Conservation (phyloP, 768 basidiomycete genomes). For the Lyophyllum semitale region DNA sequence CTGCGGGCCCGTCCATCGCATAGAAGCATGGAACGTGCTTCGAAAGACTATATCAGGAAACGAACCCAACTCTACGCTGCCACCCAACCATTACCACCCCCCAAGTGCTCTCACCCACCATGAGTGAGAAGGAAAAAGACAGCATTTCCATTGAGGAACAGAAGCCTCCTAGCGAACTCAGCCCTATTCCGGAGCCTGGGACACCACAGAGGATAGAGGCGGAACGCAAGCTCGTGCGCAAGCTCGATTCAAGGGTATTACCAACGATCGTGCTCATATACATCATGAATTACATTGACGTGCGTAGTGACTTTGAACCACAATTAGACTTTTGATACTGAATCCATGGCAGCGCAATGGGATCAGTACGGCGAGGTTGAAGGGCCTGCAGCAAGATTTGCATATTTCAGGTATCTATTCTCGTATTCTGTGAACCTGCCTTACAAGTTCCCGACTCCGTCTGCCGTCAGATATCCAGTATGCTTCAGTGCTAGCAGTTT, state of each 20-base stretch:
- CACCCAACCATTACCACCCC: slow-evolving; percentile 3
- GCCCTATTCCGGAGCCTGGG: slow-evolving; percentile 19
- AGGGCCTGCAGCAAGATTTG: slow-evolving; percentile 52
- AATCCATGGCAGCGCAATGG: slow-evolving; percentile 41
- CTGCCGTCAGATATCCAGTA: slow-evolving; percentile 51
- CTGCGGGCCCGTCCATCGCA: no score
- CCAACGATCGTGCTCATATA: slow-evolving; percentile 60
- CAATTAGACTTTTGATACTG: neutral
- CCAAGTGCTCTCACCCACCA: neutral
- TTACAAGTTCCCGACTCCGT: slow-evolving; percentile 18
- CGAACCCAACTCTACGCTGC: neutral
- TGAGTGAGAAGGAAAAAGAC: slow-evolving; percentile 18
- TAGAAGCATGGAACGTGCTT: neutral
- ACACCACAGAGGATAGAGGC: slow-evolving; percentile 34
- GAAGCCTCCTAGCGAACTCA: slow-evolving; percentile 1
- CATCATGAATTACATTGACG: slow-evolving; percentile 73
- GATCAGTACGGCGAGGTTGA: slow-evolving; percentile 49
- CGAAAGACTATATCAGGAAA: slow-evolving; percentile 2
- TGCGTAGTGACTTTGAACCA: slow-evolving; percentile 23
- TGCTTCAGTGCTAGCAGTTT: slow-evolving; percentile 49
- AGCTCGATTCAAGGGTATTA: slow-evolving; percentile 56
- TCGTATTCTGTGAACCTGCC: neutral
- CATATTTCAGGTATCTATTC: slow-evolving; percentile 38
- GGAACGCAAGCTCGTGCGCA: slow-evolving; percentile 50
- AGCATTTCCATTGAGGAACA: slow-evolving; percentile 16